These are phyloP conservation scores for Annulohypoxylon nitens DNA, from an alignment of 495 filamentous ascomycete genomes.

Conservation along the genomic window DNA sequence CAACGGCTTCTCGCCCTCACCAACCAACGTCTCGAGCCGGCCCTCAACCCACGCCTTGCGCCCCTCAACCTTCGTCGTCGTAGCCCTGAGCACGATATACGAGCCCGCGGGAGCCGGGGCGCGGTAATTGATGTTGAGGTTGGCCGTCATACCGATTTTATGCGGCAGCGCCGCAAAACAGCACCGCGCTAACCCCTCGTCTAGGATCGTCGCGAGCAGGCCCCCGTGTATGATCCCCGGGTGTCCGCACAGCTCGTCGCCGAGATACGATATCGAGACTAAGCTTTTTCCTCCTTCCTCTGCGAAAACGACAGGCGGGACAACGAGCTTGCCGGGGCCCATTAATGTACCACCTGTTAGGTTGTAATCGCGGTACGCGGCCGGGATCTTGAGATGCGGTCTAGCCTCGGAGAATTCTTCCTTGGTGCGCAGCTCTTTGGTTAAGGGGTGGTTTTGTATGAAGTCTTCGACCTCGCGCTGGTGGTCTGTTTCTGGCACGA, in stretches of 20 bases:
- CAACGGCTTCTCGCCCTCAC: slow-evolving; percentile 69
- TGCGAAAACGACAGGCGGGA: slow-evolving; percentile 83
- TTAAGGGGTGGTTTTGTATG: slow-evolving; percentile 81
- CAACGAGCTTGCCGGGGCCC: slow-evolving; percentile 80
- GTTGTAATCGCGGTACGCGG: slow-evolving; percentile 73
- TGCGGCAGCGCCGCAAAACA: slow-evolving; percentile 92
- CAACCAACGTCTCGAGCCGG: slow-evolving; percentile 82
- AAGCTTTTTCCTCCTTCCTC: slow-evolving; percentile 78
- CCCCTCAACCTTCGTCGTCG: slow-evolving; percentile 89
- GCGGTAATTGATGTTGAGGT: slow-evolving; percentile 89
- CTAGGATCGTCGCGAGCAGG: slow-evolving; percentile 88
- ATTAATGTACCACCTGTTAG: slow-evolving; percentile 85
- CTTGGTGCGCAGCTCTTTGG: slow-evolving; percentile 72
- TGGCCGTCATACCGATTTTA: slow-evolving; percentile 91
- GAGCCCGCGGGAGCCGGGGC: slow-evolving; percentile 80
- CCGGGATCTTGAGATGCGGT: slow-evolving; percentile 88
- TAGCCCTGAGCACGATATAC: slow-evolving; percentile 83
- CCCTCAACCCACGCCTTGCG: slow-evolving; percentile 97
- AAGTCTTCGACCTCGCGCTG: slow-evolving; percentile 74
- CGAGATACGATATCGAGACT: slow-evolving; percentile 83
- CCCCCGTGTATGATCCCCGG: slow-evolving; percentile 94
- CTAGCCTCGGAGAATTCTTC: slow-evolving; percentile 80
- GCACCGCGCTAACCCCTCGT: slow-evolving; percentile 91
- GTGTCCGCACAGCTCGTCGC: slow-evolving; percentile 87
- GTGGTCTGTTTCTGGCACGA: slow-evolving; percentile 70